Evolutionary conservation across 495 filamentous ascomycete genomes (phyloP).

Genomic region (Elasticomyces elasticus): DNA sequence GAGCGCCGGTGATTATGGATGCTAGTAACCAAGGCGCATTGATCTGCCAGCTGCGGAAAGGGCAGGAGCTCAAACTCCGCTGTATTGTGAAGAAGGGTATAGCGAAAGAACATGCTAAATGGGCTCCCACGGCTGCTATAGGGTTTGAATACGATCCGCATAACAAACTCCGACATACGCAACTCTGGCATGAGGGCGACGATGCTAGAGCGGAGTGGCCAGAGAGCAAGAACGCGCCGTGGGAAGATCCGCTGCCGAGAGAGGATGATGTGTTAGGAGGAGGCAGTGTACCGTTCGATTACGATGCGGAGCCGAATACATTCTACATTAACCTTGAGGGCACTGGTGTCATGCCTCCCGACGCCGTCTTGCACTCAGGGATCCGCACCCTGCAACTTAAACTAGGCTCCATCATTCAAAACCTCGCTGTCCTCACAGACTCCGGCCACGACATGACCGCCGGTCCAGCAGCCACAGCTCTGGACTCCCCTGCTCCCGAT

Average conservation of each 20-base stretch:
- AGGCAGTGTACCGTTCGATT: conserved; percentile 51
- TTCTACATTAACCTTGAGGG: conserved; percentile 94
- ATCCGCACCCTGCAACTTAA: conserved; percentile 86
- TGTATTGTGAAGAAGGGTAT: conserved; percentile 98
- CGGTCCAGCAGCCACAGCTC: conserved; percentile 33
- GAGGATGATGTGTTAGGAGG: conserved; percentile 43
- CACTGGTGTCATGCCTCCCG: conserved; percentile 75
- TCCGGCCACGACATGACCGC: conserved; percentile 41
- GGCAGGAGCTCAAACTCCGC: conserved; percentile 76
- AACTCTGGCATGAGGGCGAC: conserved; percentile 80
- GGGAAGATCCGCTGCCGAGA: conserved; percentile 75
- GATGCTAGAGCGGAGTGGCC: conserved; percentile 84
- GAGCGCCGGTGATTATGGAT: conserved; percentile 78
- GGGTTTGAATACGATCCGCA: conserved; percentile 97
- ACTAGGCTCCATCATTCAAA: conserved; percentile 72
- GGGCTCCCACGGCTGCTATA: conserved; percentile 82
- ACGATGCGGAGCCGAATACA: conserved; percentile 67
- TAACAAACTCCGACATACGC: conserved; percentile 80
- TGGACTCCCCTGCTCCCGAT: conserved; percentile 47
- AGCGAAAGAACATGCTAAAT: conserved; percentile 97
- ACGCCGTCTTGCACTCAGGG: conserved; percentile 75
- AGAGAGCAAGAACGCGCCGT: conserved; percentile 60
- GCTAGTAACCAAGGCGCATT: conserved; percentile 66
- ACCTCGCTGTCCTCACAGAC: conserved; percentile 40
- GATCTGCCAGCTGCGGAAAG: conserved; percentile 79